Evolutionary conservation across 179 eudicot species (phyloP).

Genomic region (Nepenthes alata): DNA sequence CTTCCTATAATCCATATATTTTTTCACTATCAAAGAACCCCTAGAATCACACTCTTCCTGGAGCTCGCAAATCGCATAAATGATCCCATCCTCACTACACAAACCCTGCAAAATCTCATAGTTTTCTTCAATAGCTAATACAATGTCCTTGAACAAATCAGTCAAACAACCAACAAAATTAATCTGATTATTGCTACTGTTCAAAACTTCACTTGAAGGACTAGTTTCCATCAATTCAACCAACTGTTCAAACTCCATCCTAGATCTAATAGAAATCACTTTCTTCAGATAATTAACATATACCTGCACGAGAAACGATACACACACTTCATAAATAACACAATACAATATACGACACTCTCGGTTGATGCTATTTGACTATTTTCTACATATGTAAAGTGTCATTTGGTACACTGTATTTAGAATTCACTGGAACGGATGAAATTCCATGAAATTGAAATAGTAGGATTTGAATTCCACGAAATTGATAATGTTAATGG

Average conservation of each 20-base stretch:
- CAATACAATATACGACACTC: no score
- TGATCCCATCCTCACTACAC: conserved; percentile 88
- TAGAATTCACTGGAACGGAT: no score
- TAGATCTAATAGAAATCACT: conserved; percentile 66
- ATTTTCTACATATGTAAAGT: no score
- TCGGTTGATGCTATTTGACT: no score
- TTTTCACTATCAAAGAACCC: conserved; percentile 61
- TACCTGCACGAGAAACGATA: conserved; percentile 23
- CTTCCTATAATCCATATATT: conserved; percentile 73
- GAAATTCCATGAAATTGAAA: no score
- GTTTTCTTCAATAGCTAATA: conserved; percentile 75
- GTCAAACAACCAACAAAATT: conserved; percentile 75
- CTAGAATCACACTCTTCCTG: conserved; percentile 91
- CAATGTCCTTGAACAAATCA: conserved; percentile 80
- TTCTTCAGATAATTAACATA: conserved; percentile 71
- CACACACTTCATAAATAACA: conserved; percentile 11
- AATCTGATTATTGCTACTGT: conserved; percentile 19
- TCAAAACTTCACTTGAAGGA: conserved; percentile 9
- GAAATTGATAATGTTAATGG: no score
- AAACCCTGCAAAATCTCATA: conserved; percentile 55
- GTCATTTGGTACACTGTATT: no score
- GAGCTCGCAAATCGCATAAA: conserved; percentile 80
- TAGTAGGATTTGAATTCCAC: no score
- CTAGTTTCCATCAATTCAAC: conserved; percentile 46
- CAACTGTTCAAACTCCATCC: conserved; percentile 67